Evolutionary conservation across 192 early-diverging fungal genomes (phyloP).

Genomic region (Geranomyces michiganensis): DNA sequence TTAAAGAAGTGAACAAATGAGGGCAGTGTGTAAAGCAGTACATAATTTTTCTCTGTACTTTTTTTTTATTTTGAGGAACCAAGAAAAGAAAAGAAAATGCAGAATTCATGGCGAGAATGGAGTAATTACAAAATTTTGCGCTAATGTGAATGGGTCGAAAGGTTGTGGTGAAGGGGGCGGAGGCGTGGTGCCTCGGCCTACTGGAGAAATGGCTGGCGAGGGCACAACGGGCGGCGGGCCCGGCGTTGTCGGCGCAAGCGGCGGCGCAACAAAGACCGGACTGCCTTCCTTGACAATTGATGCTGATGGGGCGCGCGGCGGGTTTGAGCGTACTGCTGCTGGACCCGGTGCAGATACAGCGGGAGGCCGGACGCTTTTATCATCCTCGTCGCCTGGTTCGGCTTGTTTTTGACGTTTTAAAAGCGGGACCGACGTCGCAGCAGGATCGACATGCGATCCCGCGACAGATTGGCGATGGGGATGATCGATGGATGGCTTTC

Average conservation of each 20-base stretch:
- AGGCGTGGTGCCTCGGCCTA: too few relatives aligned
- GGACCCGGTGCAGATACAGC: too few relatives aligned
- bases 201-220: not conserved
- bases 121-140: not conserved
- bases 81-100: not conserved
- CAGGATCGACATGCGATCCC: too few relatives aligned
- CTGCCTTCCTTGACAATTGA: not conserved
- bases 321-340: too few relatives aligned
- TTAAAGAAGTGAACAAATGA: too few relatives aligned
- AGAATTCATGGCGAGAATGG: not conserved
- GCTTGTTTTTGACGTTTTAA: too few relatives aligned
- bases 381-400: too few relatives aligned
- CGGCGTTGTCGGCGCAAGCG: not conserved
- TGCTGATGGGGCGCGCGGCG: not conserved
- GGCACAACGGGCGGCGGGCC: not conserved
- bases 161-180: constrained; percentile 11
- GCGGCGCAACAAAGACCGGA: not conserved
- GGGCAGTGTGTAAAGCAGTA: too few relatives aligned
- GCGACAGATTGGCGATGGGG: not conserved
- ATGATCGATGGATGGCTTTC: not conserved
- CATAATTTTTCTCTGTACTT: too few relatives aligned
- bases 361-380: too few relatives aligned
- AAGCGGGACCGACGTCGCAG: not conserved
- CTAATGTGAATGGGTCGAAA: not conserved
- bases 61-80: not conserved